Conservation (phyloP, 768 basidiomycete species). For the Termitomyces sp. region DNA sequence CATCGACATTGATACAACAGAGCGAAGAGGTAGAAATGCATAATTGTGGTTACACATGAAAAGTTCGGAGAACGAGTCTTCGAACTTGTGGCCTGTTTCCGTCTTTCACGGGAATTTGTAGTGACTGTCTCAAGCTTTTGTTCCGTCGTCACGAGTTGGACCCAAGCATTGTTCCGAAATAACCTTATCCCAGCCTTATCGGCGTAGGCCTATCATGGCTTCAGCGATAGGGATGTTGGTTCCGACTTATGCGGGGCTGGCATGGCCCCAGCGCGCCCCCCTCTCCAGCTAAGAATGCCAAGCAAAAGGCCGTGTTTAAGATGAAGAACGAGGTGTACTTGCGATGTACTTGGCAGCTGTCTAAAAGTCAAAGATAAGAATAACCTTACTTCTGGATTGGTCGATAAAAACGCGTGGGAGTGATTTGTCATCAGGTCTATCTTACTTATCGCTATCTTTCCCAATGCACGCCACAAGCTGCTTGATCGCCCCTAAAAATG, state of each 20-base stretch:
- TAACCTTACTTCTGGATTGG: slow-evolving; percentile 4
- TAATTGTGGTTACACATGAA: slow-evolving; percentile 49
- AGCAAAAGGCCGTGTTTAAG: neutral
- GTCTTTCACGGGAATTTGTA: slow-evolving; percentile 47
- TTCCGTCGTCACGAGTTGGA: slow-evolving; percentile 43
- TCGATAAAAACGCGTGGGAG: slow-evolving; percentile 10
- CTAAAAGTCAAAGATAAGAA: slow-evolving; percentile 3
- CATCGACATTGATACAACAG: slow-evolving; percentile 47
- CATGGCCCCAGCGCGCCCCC: too few relatives aligned
- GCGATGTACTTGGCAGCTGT: neutral
- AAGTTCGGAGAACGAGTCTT: slow-evolving; percentile 33
- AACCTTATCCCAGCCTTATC: too few relatives aligned
- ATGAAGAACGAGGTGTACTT: neutral
- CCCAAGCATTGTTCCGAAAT: slow-evolving; percentile 43
- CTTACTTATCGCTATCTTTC: neutral
- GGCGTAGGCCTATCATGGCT: too few relatives aligned
- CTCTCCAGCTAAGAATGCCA: neutral
- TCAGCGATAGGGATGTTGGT: too few relatives aligned
- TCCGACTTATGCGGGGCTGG: too few relatives aligned
- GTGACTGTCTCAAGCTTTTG: slow-evolving; percentile 44
- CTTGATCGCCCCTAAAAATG: neutral
- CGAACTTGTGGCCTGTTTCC: slow-evolving; percentile 36
- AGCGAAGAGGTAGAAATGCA: neutral
- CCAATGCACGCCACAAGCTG: slow-evolving; percentile 8
- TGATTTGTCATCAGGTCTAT: slow-evolving; percentile 4